A percentile compares a stretch with the other conserved stretches of the same genome.
These are phyloP conservation scores for Scheffersomyces titani DNA, from an alignment of 1,139 yeast species.

Conservation along the genomic window DNA sequence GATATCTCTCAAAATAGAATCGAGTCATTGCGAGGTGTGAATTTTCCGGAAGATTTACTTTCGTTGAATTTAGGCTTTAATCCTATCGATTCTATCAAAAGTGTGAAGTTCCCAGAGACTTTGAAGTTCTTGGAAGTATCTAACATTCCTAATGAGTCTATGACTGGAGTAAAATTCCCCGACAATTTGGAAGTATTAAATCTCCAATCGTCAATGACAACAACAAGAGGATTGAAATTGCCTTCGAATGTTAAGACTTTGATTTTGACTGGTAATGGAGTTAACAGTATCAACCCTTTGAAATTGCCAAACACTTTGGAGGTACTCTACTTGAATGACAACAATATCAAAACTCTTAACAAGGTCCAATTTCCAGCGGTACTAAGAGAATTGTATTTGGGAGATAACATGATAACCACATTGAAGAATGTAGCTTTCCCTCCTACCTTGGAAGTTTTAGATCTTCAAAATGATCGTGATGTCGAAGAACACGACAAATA, in stretches of 20 bases:
- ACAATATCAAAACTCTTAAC: constrained; percentile 48
- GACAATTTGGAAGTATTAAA: constrained; percentile 40
- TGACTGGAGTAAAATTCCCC: constrained; percentile 51
- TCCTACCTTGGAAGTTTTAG: constrained; percentile 36
- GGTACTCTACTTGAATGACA: constrained; percentile 36
- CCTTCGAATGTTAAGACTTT: constrained; percentile 34
- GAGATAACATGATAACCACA: constrained; percentile 47
- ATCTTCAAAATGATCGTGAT: constrained; percentile 46
- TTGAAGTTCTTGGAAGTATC: constrained; percentile 40
- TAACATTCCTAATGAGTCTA: constrained; percentile 48
- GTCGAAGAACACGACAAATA: constrained; percentile 44
- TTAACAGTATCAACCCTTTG: constrained; percentile 48
- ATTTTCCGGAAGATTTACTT: constrained; percentile 35
- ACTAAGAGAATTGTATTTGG: constrained; percentile 39
- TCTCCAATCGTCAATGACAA: constrained; percentile 49
- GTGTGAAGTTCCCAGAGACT: constrained; percentile 42
- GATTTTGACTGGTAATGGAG: constrained; percentile 44
- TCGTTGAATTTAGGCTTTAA: constrained; percentile 37
- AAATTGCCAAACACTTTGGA: constrained; percentile 45
- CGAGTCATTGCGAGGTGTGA: constrained; percentile 40
- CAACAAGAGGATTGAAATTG: constrained; percentile 45
- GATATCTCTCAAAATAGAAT: constrained; percentile 45
- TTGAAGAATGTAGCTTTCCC: constrained; percentile 48
- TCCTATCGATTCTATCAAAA: constrained; percentile 47
- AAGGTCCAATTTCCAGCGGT: constrained; percentile 43